Base-by-base conservation (phyloP, 495 filamentous ascomycete genomes). In the Corynascus novoguineensis region DNA sequence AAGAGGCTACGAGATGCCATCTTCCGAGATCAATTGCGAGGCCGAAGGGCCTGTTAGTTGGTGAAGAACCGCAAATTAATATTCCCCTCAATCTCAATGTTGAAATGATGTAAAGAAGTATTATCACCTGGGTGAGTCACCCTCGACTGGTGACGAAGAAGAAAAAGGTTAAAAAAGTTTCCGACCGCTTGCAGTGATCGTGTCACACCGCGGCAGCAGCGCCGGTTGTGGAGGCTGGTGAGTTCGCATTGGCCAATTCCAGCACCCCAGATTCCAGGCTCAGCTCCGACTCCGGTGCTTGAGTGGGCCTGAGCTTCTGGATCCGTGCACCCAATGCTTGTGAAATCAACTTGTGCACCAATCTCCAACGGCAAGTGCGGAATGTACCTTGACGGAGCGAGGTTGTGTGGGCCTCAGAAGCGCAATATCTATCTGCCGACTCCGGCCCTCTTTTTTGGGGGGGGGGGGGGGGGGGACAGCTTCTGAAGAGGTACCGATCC, bases 1-100 rank as follows among this genome's bases (percentile, higher is more conserved):
- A 71, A 59, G 53, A 78, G 62, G 53, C 68, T 63, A 34, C 75
- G 75, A 68, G 75, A 73, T 27, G 73, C 75, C 75, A 78, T 78
- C 35, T 51, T 64, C 45, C 15, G 9, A 22, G 50, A 44, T 40
- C 31, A 47, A 49, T 65, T 61, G 54, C 60, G 68, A 71, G 65
- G 54, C 53, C 49, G 31, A 34, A 38, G n/a, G 58, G 60, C 54
- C 46, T 50, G 32, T 35, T 19, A 34, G 44, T 10, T 61, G 25
- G 44, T n/a, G 31, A 19, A 19, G 21, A 31, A 15, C 14, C 27
- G 15, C 19, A 6, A 37, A 41, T 21, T 48, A 37, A 29, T 35
- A 25, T 22, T 38, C 47, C 1, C 2, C 15, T 46, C 37, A 25
- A 46, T 11, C 27, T 28, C 14, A 21, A 8, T 7, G 40, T 8